A percentile compares a stretch with the other conserved stretches of the same genome.
Conservation (phyloP, 179 eudicot genomes). For the Spinacia oleracea region DNA sequence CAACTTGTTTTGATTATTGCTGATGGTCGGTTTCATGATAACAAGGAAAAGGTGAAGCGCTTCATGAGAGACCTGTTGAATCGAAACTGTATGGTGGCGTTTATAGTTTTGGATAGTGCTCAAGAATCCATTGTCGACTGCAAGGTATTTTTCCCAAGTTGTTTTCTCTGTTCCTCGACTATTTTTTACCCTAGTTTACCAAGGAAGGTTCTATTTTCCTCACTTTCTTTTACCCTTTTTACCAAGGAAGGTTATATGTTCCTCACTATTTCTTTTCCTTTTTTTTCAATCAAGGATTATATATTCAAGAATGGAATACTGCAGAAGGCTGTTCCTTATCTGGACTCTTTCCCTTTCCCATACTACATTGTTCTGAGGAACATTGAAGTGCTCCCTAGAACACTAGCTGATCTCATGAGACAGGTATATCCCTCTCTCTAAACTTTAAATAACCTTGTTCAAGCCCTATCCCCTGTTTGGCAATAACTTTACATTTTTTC, state of each 20-base stretch:
- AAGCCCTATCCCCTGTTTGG: neutral
- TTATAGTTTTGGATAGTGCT: constrained; percentile 74
- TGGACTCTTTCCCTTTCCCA: constrained; percentile 93
- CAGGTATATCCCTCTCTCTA: constrained; percentile 48
- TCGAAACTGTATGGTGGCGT: constrained; percentile 88
- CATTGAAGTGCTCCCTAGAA: constrained; percentile 90
- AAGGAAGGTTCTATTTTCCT: neutral
- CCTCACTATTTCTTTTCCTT: neutral
- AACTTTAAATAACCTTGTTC: neutral
- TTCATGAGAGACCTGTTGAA: constrained; percentile 72
- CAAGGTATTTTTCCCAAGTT: constrained; percentile 41
- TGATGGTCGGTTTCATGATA: constrained; percentile 87
- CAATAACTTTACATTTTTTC: neutral
- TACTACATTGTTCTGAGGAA: constrained; percentile 84
- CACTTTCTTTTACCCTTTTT: neutral
- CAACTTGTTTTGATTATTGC: constrained; percentile 95
- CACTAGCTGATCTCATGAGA: constrained; percentile 92
- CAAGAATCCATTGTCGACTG: constrained; percentile 70
- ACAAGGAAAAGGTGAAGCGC: constrained; percentile 69
- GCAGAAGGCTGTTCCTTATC: constrained; percentile 46
- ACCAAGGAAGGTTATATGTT: neutral
- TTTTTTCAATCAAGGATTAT: constrained; percentile 17
- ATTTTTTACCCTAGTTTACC: no score
- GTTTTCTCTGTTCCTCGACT: no score
- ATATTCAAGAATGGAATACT: constrained; percentile 55